Evolutionary conservation across 1,284 basidiomycete genomes (phyloP), one percentile per base, ranked within the genome.

Genomic region (Sporisorium scitamineum): DNA sequence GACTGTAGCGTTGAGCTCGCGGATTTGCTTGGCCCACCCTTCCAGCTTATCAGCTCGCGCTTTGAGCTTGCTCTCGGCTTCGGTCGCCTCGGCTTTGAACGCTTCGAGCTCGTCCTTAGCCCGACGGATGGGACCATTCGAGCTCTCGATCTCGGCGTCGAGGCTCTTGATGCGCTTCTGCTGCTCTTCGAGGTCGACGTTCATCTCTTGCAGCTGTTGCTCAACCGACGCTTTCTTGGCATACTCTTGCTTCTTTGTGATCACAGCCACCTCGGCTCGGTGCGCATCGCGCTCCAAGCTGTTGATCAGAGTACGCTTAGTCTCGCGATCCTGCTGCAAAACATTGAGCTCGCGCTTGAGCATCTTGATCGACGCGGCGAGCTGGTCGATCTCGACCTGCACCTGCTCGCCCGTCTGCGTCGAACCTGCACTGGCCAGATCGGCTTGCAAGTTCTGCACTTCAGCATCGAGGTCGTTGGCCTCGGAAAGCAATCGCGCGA

Each of bases 71-170:
- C 84, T 65, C 37, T 90, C 88, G 70, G 88, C 89, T 4, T 84
- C 81, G 56, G 88, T 88, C 64, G 90, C 84, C 50, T 90, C 90
- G 2, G 86, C 86, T 71, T 91, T 89, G n/a, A 87, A 83, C 55
- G 87, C 86, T 61, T 89, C 87, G 64, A 91, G 88, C 61, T 91
- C 90, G 52, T 87, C 87, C 68, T 93, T 90, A 32, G 93, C 88
- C 26, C 87, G 87, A 52, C 91, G 89, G 34, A 94, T 92, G 0
- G 93, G 93, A 1, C 86, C 89, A 68, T 90, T 89, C 9, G 90
- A 90, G 48, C 90, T 90, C 22, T 87, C 84, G 41, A 94, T 90
- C 79, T 89, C 89, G 14, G 81, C 86, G 37, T 94, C 92, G 27
- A 92, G 61, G 26, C 45, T 54, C 41, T 79, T 68, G 27, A 59